These are phyloP conservation scores for Penicillium cataractarum DNA, from an alignment of 495 filamentous ascomycete species.

Conservation along the genomic window DNA sequence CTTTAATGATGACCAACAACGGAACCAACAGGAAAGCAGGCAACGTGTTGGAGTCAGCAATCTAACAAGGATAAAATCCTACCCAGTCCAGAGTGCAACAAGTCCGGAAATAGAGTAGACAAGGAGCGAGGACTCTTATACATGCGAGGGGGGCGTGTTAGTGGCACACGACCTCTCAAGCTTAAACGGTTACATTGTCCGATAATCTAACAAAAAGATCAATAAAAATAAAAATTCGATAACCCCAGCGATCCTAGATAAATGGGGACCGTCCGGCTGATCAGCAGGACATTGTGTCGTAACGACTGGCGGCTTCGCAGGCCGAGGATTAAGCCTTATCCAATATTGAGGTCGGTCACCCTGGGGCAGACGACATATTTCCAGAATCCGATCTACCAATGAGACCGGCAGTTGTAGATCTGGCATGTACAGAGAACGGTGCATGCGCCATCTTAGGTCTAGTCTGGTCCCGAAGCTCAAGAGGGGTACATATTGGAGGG, in stretches of 20 bases:
- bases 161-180: constrained; percentile 26
- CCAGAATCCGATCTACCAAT: constrained; percentile 20
- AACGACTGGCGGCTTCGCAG: constrained; percentile 17
- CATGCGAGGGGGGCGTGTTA: constrained; percentile 4
- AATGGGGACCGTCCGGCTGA: constrained; percentile 1
- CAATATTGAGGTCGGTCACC: constrained; percentile 22
- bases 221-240: background rate
- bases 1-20: constrained; percentile 6
- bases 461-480: constrained; percentile 7
- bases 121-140: constrained; percentile 28
- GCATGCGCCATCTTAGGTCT: constrained; percentile 21
- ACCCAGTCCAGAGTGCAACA: constrained; percentile 28
- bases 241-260: background rate
- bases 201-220: background rate
- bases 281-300: constrained; percentile 18
- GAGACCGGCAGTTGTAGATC: constrained; percentile 15
- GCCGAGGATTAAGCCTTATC: constrained; percentile 9
- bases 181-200: constrained; percentile 22
- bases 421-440: constrained; percentile 21
- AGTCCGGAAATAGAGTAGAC: constrained; percentile 16
- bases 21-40: constrained; percentile 20
- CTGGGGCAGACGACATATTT: constrained; percentile 21
- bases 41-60: constrained; percentile 15
- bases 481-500: constrained; percentile 12
- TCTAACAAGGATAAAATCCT: constrained; percentile 26